These are phyloP conservation scores for Dryas drummondii DNA, from an alignment of 306 rosid species.

Conservation along the genomic window DNA sequence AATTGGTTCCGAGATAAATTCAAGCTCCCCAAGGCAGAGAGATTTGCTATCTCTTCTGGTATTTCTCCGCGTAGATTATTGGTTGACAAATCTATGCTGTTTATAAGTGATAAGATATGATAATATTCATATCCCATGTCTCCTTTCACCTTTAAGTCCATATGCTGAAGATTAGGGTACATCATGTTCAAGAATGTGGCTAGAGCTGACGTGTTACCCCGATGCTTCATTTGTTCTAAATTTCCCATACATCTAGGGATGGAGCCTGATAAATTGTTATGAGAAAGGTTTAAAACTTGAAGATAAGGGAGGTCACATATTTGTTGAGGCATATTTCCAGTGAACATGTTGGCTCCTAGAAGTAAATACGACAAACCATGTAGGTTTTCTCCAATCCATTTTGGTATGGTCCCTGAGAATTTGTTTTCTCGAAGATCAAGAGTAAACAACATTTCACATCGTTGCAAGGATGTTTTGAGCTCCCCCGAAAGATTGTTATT, in stretches of 20 bases:
- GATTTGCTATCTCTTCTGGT: not conserved
- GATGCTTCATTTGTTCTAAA: not conserved
- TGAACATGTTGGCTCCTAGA: not conserved
- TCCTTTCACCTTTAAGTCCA: not conserved
- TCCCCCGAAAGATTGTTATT: slow-evolving; percentile 5
- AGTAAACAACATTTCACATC: not conserved
- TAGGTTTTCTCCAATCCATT: slow-evolving; percentile 11
- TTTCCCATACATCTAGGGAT: slow-evolving; percentile 12
- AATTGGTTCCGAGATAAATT: slow-evolving; percentile 2
- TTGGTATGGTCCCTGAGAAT: slow-evolving; percentile 2
- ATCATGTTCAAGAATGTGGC: too few species aligned
- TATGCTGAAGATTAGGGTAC: too few species aligned
- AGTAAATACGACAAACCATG: not conserved
- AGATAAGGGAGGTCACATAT: not conserved
- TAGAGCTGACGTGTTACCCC: too few species aligned
- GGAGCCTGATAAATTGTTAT: not conserved
- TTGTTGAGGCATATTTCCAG: not conserved
- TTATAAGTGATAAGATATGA: not conserved
- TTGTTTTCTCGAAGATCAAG: slow-evolving; percentile 13
- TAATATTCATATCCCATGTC: not conserved
- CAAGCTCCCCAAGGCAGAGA: not conserved
- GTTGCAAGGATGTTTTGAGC: not conserved
- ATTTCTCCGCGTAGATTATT: slow-evolving; percentile 8
- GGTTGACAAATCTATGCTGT: slow-evolving; percentile 14
- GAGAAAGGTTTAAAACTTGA: slow-evolving; percentile 9